These are phyloP conservation scores for Fraxinus americana DNA, from an alignment of 257 asterid genomes.

Conservation along the genomic window DNA sequence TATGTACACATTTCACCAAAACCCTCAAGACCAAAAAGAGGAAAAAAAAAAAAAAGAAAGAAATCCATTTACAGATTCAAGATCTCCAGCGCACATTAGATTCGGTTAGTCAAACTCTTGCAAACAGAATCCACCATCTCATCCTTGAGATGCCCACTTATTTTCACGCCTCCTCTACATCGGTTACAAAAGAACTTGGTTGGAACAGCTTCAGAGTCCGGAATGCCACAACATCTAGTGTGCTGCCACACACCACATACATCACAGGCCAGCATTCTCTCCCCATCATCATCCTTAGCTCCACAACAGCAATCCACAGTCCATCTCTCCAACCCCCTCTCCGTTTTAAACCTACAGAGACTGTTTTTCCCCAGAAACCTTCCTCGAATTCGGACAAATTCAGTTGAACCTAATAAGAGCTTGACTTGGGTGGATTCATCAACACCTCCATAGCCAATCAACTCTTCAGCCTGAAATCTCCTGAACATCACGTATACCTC, in stretches of 20 bases:
- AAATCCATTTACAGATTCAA: constrained; percentile 31
- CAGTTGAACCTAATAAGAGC: constrained; percentile 71
- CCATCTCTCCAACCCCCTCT: constrained; percentile 91
- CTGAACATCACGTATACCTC: constrained; percentile 74
- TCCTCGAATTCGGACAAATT: constrained; percentile 58
- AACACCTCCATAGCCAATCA: constrained; percentile 74
- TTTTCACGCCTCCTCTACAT: constrained; percentile 36
- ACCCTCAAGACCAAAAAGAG: constrained; percentile 1
- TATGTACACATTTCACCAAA: constrained; percentile 35
- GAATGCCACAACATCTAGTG: constrained; percentile 83
- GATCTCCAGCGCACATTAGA: constrained; percentile 23
- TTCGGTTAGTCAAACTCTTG: constrained; percentile 20
- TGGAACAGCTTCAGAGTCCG: constrained; percentile 68
- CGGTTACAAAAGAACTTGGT: constrained; percentile 53
- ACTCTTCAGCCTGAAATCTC: constrained; percentile 80
- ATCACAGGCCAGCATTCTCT: constrained; percentile 95
- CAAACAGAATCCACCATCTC: constrained; percentile 34
- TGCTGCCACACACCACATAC: constrained; percentile 92
- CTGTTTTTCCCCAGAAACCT: constrained; percentile 61
- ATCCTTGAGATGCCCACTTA: constrained; percentile 38
- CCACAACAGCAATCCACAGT: constrained; percentile 87
- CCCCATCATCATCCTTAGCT: constrained; percentile 94
- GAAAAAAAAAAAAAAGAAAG: background rate
- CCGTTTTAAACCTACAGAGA: constrained; percentile 65
- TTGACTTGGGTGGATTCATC: constrained; percentile 82